Evolutionary conservation across 768 basidiomycete genomes (phyloP), one percentile per base, ranked within the genome.

Genomic region (Nidularia pulvinata): DNA sequence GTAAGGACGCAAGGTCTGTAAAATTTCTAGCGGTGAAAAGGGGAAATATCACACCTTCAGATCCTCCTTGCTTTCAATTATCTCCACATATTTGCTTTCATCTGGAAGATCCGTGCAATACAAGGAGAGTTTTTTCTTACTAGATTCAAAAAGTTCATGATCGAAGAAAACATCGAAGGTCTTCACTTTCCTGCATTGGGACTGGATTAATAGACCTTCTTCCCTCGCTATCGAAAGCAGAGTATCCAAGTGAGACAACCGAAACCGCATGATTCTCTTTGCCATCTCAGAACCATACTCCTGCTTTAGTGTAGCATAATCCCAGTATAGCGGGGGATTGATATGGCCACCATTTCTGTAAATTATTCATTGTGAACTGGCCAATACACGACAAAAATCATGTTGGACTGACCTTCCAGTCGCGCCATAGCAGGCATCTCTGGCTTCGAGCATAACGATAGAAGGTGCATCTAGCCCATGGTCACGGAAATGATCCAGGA

Each of bases 371-470:
- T 16, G n/a, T 4, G 19, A 25, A 39, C 37, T 7, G n/a, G n/a
- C 37, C 37, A 39, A n/a, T 34, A 25, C 10, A 30, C 33, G 3
- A 13, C n/a, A 13, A 58, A 51, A 43, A 46, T 33, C 9, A 43
- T 35, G 13, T n/a, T 46, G 43, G 43, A 33, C 74, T n/a, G 53
- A 84, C 86, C 88, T 76, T 39, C 82, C 89, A 0, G 88, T 89
- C 6, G 89, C 89, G 1, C 89, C 89, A 0, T 85, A 88, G 59
- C 89, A 90, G 0, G 76, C 76, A 9, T 89, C 88, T 51, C 93
- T 70, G 3, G 93, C 93, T 59, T 96, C 93, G 19, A 96, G 76
- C 74, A 93, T 85, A 22, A 91, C 81, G 2, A 95, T 66, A n/a
- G 37, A 39, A 39, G 37, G 37, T n/a, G n/a, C n/a, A n/a, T 61